Conservation (phyloP, 768 basidiomycete genomes). For the Cyathus striatus region DNA sequence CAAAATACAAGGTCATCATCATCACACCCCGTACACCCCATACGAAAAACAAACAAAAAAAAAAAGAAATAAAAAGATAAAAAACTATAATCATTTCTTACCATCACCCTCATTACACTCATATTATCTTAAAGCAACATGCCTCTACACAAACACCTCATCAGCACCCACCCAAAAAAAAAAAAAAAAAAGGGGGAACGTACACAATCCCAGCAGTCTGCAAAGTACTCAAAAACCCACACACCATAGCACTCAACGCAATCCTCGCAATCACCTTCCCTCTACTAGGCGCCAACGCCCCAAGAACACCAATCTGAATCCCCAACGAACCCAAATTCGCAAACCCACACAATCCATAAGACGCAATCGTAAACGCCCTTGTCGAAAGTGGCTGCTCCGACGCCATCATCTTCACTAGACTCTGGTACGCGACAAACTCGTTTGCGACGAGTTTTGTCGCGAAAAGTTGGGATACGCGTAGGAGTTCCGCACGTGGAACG, state of each 20-base stretch:
- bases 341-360: slow-evolving; percentile 89
- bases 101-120: no score
- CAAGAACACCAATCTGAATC: slow-evolving; percentile 61
- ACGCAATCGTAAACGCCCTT: slow-evolving; percentile 78
- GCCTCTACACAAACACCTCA: slow-evolving; percentile 5
- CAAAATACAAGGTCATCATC: no score
- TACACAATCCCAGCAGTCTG: slow-evolving; percentile 30
- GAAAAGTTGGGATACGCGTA: slow-evolving; percentile 74
- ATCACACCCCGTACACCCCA: no score
- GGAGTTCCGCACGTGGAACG: slow-evolving; percentile 77
- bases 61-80: no score
- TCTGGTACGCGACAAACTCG: slow-evolving; percentile 76
- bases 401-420: slow-evolving; percentile 40
- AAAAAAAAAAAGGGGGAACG: slow-evolving; percentile 5
- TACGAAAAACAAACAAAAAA: no score
- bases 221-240: slow-evolving; percentile 29
- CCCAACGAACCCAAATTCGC: slow-evolving; percentile 84
- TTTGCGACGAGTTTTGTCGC: slow-evolving; percentile 86
- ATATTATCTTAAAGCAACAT: slow-evolving; percentile 16
- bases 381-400: slow-evolving; percentile 50
- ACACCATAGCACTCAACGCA: slow-evolving; percentile 46
- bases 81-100: no score
- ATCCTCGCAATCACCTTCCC: slow-evolving; percentile 66
- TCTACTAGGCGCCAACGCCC: slow-evolving; percentile 45
- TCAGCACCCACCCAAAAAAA: neutral